Evolutionary conservation across 2,329 filamentous ascomycete species (phyloP), one percentile per base, ranked within the genome.

Genomic region (Bimuria novae-zelandiae): DNA sequence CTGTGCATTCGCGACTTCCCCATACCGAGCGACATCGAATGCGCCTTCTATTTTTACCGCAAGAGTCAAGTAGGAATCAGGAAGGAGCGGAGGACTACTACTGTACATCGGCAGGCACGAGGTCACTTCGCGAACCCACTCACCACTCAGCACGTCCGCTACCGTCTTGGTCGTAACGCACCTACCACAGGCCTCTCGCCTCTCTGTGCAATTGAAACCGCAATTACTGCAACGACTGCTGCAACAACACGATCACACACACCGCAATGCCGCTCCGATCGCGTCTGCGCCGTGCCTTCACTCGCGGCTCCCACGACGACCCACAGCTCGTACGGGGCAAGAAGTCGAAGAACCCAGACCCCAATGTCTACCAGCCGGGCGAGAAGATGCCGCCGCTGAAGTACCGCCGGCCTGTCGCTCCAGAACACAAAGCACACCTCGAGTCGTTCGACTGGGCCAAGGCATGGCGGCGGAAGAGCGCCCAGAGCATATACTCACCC

Each of bases 321-420:
- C 51, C 51, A 35, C 57, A 59, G 29, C 48, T 62, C 29, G 55
- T 65, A 23, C 72, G 74, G 36, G 56, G 63, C 52, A 42, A 36
- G 16, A 56, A 59, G 48, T 62, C 68, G 11, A 67, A 72, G 55
- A 75, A 47, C 22, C 39, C 69, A 60, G 73, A 77, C 17, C 74
- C 70, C 62, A 77, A 77, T 53, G 75, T 79, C 59, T 81, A 80
- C 69, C 75, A 77, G 63, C 78, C 79, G 6, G 78, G 78, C 64
- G 79, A 81, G 68, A 74, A 77, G 52, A 80, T 81, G 77, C 79
- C 79, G 4, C 74, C 76, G 19, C 68, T 77, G 16, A 81, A 81
- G 58, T 81, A 81, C 63, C 74, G 79, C 36, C 71, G 75, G 22
- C 75, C 77, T 8, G 78, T 79, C 36, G 75, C 75, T 52, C 79